Conservation (phyloP, 352 stramenopile genomes). For the Plasmopara muralis region DNA sequence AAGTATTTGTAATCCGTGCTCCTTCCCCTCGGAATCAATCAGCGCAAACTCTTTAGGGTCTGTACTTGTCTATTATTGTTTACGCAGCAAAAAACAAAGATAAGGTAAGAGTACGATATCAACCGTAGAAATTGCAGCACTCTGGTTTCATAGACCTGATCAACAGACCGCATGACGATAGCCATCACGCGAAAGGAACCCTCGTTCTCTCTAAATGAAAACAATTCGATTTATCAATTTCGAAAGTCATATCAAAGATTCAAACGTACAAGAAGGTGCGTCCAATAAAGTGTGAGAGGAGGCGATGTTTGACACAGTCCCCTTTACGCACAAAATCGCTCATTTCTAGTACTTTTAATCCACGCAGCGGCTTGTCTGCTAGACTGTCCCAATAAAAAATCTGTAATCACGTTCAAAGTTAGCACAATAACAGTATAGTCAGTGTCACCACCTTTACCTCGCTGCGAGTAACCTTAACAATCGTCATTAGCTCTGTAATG, state of each 20-base stretch:
- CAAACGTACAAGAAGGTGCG: constrained; percentile 50
- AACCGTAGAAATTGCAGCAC: not conserved
- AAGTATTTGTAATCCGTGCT: constrained; percentile 41
- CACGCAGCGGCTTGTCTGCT: constrained; percentile 29
- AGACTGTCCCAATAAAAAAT: constrained; percentile 64
- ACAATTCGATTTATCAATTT: too few species aligned
- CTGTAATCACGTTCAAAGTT: constrained; percentile 14
- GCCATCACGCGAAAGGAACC: constrained; percentile 38
- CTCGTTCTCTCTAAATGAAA: constrained; percentile 33
- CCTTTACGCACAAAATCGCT: constrained; percentile 71
- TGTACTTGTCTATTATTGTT: constrained; percentile 35
- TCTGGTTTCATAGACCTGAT: constrained; percentile 25
- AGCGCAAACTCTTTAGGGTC: constrained; percentile 50
- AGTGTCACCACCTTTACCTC: constrained; percentile 27
- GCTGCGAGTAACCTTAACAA: constrained; percentile 63
- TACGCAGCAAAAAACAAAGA: constrained; percentile 1
- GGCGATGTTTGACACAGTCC: constrained; percentile 58
- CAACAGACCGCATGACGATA: constrained; percentile 36
- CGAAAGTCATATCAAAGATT: not conserved
- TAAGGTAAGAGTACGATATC: not conserved
- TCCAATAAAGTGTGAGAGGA: constrained; percentile 68
- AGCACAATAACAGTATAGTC: too few species aligned
- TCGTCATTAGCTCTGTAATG: constrained; percentile 61
- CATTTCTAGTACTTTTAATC: constrained; percentile 57
- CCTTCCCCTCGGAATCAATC: constrained; percentile 43